phyloP scores from a whole-genome alignment of 1,284 basidiomycete genomes.

The Mycosarcoma maydis region DNA sequence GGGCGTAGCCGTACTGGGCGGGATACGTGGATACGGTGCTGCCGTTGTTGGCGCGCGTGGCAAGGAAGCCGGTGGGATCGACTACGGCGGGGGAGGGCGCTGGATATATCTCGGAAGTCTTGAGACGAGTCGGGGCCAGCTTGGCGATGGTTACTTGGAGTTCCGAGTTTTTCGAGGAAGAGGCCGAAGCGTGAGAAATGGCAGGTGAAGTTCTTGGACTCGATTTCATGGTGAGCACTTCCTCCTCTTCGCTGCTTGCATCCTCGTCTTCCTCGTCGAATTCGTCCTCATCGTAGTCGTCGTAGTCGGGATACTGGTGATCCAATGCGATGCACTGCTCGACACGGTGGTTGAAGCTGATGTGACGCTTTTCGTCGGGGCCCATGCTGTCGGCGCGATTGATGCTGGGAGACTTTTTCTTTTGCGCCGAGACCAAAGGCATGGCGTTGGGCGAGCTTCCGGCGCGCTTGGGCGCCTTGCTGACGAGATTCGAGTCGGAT shows the following conservation, averaged over 20 bases:
- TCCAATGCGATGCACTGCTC: slow-evolving; percentile 96
- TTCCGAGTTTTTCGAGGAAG: slow-evolving; percentile 23
- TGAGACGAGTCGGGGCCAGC: slow-evolving; percentile 91
- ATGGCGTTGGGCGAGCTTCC: slow-evolving; percentile 42
- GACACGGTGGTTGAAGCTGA: slow-evolving; percentile 97
- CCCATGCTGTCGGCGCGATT: slow-evolving; percentile 34
- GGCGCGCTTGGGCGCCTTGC: slow-evolving; percentile 27
- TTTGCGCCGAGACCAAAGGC: slow-evolving; percentile 37
- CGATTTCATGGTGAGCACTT: slow-evolving; percentile 66
- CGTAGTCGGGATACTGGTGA: slow-evolving; percentile 52
- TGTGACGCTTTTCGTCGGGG: slow-evolving; percentile 75
- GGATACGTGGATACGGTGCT: slow-evolving; percentile 44
- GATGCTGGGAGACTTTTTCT: slow-evolving; percentile 28
- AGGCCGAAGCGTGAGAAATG: slow-evolving; percentile 39
- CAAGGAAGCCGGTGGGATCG: slow-evolving; percentile 69
- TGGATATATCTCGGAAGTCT: slow-evolving; percentile 73
- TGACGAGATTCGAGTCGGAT: slow-evolving; percentile 54
- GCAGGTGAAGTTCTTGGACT: slow-evolving; percentile 46
- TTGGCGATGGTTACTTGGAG: slow-evolving; percentile 76
- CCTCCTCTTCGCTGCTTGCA: slow-evolving; percentile 72
- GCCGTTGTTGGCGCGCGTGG: slow-evolving; percentile 39
- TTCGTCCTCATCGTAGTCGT: slow-evolving; percentile 58
- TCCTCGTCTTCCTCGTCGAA: slow-evolving; percentile 70
- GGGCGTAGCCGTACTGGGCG: slow-evolving; percentile 39
- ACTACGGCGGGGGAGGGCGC: slow-evolving; percentile 72